Conservation (phyloP, 257 asterid species). For the Solanum etuberosum region DNA sequence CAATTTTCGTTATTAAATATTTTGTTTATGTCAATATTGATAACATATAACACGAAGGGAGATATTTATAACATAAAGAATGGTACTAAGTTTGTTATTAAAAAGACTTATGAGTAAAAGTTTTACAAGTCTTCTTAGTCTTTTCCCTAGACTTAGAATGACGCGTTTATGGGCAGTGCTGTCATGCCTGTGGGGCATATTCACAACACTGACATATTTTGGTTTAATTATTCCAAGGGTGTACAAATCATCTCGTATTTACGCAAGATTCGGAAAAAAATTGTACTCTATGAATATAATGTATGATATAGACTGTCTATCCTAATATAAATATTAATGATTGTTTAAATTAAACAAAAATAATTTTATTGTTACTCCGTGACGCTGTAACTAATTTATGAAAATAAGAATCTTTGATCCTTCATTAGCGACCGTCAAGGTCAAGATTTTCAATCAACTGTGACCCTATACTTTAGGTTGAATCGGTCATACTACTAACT, state of each 20-base stretch:
- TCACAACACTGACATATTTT: background rate
- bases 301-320: too few species aligned
- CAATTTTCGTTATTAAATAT: background rate
- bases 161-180: background rate
- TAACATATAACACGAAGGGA: background rate
- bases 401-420: background rate
- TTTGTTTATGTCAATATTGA: background rate
- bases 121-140: background rate
- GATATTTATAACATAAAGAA: background rate
- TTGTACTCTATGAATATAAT: too few species aligned
- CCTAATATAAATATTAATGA: background rate
- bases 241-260: background rate
- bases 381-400: background rate
- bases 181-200: background rate
- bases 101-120: background rate
- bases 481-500: background rate
- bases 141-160: background rate
- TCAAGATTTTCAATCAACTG: background rate
- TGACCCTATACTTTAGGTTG: background rate
- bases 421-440: background rate
- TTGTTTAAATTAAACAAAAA: fast-evolving
- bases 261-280: too few species aligned
- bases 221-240: background rate
- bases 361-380: background rate
- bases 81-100: background rate